phyloP scores from a whole-genome alignment of 192 early-diverging fungal species.

The Gaertneriomyces semiglobifer region DNA sequence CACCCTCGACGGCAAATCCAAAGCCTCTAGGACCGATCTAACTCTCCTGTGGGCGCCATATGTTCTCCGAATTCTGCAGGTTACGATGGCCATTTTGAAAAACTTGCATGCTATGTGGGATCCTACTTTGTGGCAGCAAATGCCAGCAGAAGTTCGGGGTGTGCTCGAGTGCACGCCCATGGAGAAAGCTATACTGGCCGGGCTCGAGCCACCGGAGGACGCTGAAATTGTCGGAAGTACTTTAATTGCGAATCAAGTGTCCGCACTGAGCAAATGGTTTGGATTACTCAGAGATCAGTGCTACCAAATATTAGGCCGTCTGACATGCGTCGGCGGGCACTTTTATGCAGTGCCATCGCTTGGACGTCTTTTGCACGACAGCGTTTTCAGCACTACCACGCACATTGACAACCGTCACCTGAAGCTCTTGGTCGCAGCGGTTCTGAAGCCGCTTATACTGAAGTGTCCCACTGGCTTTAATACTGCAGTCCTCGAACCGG shows the following conservation, averaged over 20 bases:
- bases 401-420: slow-evolving; percentile 36
- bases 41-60: background rate
- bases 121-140: slow-evolving; percentile 18
- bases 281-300: slow-evolving; percentile 29
- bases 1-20: background rate
- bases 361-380: background rate
- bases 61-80: background rate
- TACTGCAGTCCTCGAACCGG: slow-evolving; percentile 11
- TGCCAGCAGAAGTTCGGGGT: slow-evolving; percentile 16
- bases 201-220: background rate
- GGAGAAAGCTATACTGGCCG: slow-evolving; percentile 15
- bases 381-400: slow-evolving; percentile 18
- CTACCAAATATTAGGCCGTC: slow-evolving; percentile 23
- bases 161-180: slow-evolving; percentile 10
- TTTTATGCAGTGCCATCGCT: slow-evolving; percentile 24
- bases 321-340: slow-evolving; percentile 21
- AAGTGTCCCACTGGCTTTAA: slow-evolving; percentile 27
- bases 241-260: slow-evolving; percentile 16
- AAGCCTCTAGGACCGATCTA: too few species aligned
- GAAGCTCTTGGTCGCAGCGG: slow-evolving; percentile 30
- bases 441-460: slow-evolving; percentile 31
- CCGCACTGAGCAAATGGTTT: slow-evolving; percentile 17
- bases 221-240: background rate
- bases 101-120: slow-evolving; percentile 25
- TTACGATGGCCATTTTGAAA: too few species aligned